phyloP scores from a whole-genome alignment of 176 grass and related monocot species.

The Triticum dicoccoides region DNA sequence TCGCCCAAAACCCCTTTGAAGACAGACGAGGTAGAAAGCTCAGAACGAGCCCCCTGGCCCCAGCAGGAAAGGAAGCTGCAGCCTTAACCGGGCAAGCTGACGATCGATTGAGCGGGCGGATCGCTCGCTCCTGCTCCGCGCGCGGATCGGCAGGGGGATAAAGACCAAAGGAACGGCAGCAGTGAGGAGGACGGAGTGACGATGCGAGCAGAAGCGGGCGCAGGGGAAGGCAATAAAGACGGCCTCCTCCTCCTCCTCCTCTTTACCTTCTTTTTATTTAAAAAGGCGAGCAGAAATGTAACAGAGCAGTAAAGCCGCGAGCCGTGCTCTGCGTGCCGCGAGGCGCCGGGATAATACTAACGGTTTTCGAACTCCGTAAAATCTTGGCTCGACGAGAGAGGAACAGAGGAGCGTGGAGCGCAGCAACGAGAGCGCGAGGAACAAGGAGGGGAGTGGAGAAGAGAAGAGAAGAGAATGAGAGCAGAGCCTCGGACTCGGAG shows the following conservation, averaged over 20 bases:
- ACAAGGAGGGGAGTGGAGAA: conserved; percentile 17
- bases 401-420: not conserved
- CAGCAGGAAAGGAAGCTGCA: conserved; percentile 33
- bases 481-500: not conserved
- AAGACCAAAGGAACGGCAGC: conserved; percentile 28
- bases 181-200: not conserved
- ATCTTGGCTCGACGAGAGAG: not conserved
- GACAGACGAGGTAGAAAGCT: not conserved
- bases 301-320: conserved; percentile 27
- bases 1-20: not conserved
- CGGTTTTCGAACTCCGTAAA: conserved; percentile 53
- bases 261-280: conserved; percentile 14
- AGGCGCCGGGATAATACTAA: conserved; percentile 21
- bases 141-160: conserved; percentile 43
- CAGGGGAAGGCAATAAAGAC: conserved; percentile 46
- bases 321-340: conserved; percentile 27
- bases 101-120: conserved; percentile 14
- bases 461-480: not conserved
- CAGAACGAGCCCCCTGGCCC: conserved; percentile 6
- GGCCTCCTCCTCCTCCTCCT: not conserved
- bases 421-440: conserved; percentile 4
- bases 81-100: conserved; percentile 15
- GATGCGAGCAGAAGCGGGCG: not conserved
- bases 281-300: conserved; percentile 38
- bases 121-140: conserved; percentile 5